Conservation (phyloP, 1,139 yeast species). For the Nakaseomyces uthaithaninus region DNA sequence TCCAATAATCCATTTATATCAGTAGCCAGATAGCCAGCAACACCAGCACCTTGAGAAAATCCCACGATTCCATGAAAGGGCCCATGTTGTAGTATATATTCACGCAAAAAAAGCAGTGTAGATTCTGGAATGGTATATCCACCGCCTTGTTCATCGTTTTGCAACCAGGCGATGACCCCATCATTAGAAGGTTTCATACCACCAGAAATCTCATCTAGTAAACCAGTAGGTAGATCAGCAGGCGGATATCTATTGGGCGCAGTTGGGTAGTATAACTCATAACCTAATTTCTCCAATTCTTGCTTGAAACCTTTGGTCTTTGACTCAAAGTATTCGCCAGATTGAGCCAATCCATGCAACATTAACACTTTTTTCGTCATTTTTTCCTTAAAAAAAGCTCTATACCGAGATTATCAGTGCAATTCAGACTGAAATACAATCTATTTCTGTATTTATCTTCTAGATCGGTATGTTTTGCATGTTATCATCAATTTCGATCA, state of each 20-base stretch:
- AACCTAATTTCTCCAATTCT: constrained; percentile 51
- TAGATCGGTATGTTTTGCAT: too few species aligned
- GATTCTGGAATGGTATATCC: constrained; percentile 22
- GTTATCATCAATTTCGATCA: too few species aligned
- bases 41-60: constrained; percentile 89
- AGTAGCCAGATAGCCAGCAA: constrained; percentile 53
- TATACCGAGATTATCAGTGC: too few species aligned
- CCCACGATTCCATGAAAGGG: constrained; percentile 85
- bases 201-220: constrained; percentile 14
- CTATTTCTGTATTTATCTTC: too few species aligned
- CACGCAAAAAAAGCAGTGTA: constrained; percentile 22
- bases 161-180: constrained; percentile 31
- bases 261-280: constrained; percentile 60
- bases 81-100: constrained; percentile 43
- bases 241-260: constrained; percentile 44
- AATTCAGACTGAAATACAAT: too few species aligned
- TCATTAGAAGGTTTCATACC: constrained; percentile 8
- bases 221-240: constrained; percentile 25
- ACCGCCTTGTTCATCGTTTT: constrained; percentile 20
- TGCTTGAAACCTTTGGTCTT: constrained; percentile 70
- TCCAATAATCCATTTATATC: constrained; percentile 33
- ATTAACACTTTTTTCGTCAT: constrained; percentile 37
- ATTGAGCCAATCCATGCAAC: constrained; percentile 56
- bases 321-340: constrained; percentile 61
- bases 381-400: background rate